Evolutionary conservation across 1,139 yeast genomes (phyloP).

Genomic region (Candida smagusa): DNA sequence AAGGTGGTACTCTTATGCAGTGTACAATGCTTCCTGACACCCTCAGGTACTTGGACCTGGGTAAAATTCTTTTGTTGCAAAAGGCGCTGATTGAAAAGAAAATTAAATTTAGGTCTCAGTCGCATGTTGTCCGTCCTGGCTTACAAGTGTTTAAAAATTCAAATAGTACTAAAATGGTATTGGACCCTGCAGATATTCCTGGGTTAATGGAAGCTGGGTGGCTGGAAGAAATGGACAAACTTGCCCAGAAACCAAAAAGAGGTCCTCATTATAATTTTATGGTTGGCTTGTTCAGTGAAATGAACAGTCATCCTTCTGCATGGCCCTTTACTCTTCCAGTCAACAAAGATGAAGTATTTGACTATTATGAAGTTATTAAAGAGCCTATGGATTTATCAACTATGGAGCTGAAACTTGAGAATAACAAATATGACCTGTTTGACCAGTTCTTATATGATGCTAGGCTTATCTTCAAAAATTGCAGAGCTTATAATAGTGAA

Average conservation of each 20-base stretch:
- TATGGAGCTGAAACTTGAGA: slow-evolving; percentile 91
- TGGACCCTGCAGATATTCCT: slow-evolving; percentile 75
- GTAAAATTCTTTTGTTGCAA: slow-evolving; percentile 79
- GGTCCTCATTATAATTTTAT: slow-evolving; percentile 94
- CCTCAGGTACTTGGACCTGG: slow-evolving; percentile 79
- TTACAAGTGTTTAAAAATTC: slow-evolving; percentile 64
- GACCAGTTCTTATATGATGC: slow-evolving; percentile 92
- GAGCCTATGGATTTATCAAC: slow-evolving; percentile 99
- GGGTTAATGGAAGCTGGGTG: slow-evolving; percentile 93
- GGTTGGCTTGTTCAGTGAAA: slow-evolving; percentile 81
- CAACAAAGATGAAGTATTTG: slow-evolving; percentile 90
- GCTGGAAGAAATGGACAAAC: slow-evolving; percentile 97
- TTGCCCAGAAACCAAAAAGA: slow-evolving; percentile 91
- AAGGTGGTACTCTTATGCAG: slow-evolving; percentile 98
- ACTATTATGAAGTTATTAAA: slow-evolving; percentile 91
- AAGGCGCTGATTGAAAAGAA: slow-evolving; percentile 89
- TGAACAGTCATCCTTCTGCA: slow-evolving; percentile 95
- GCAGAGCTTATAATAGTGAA: slow-evolving; percentile 86
- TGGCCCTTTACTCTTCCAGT: slow-evolving; percentile 98
- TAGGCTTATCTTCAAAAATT: slow-evolving; percentile 80
- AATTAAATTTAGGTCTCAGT: slow-evolving; percentile 72
- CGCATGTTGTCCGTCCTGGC: slow-evolving; percentile 82
- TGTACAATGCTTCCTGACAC: slow-evolving; percentile 88
- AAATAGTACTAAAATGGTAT: slow-evolving; percentile 27
- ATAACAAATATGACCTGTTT: slow-evolving; percentile 85